Evolutionary conservation across 2,329 filamentous ascomycete genomes (phyloP).

Genomic region (Scedosporium minutisporum): DNA sequence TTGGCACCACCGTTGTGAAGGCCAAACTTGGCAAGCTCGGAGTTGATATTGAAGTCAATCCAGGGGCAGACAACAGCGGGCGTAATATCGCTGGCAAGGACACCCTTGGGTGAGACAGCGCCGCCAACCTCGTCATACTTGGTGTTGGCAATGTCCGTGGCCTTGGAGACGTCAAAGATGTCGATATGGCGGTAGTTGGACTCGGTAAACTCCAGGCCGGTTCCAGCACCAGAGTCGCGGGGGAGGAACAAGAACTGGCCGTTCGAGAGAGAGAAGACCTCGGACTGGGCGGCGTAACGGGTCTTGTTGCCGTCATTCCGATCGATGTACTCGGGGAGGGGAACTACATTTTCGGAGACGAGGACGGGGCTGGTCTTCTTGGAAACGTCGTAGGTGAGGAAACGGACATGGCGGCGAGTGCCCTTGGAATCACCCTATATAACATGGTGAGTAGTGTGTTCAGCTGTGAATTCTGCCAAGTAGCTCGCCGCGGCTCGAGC

Average conservation of each 20-base stretch:
- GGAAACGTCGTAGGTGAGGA: constrained; percentile 55
- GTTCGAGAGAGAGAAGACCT: constrained; percentile 54
- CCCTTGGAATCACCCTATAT: background rate
- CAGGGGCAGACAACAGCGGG: constrained; percentile 56
- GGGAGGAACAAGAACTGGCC: constrained; percentile 59
- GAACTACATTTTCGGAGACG: constrained; percentile 54
- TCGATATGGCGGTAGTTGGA: constrained; percentile 61
- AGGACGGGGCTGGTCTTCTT: constrained; percentile 28
- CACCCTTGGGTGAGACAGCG: background rate
- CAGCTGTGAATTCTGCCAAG: background rate
- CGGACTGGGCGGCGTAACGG: constrained; percentile 55
- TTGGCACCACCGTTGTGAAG: constrained; percentile 20
- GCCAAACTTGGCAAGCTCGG: constrained; percentile 52
- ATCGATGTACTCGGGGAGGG: constrained; percentile 49
- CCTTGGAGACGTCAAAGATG: constrained; percentile 52
- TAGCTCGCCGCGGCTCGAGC: constrained; percentile 1
- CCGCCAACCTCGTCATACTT: background rate
- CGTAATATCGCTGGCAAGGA: constrained; percentile 31
- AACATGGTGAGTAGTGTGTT: background rate
- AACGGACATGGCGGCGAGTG: constrained; percentile 46
- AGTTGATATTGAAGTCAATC: constrained; percentile 58
- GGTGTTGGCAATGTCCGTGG: constrained; percentile 42
- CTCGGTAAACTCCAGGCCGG: constrained; percentile 38
- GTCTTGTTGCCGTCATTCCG: constrained; percentile 30
- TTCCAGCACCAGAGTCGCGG: constrained; percentile 52